Conservation (phyloP, 352 stramenopile genomes). For the Phytophthora agathidicida region DNA sequence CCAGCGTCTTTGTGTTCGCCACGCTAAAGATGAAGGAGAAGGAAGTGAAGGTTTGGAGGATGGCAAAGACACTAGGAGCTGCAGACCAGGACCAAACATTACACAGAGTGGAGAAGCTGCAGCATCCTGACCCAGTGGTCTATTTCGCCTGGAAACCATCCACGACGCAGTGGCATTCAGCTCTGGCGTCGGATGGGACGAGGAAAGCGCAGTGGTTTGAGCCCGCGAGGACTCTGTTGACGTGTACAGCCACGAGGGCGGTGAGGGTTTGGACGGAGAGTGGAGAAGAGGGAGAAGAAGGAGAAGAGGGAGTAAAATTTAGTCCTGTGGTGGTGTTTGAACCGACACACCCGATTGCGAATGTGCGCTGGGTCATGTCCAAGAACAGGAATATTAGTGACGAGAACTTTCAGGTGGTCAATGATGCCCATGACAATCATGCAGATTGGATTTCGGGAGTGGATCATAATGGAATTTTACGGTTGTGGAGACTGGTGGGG, state of each 20-base stretch:
- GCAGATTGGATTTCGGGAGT: conserved; percentile 82
- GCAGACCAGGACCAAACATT: conserved; percentile 22
- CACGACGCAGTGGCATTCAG: conserved; percentile 58
- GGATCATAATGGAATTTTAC: conserved; percentile 64
- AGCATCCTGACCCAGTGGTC: conserved; percentile 68
- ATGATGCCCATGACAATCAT: conserved; percentile 48
- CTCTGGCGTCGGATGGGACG: conserved; percentile 58
- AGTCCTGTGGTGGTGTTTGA: conserved; percentile 54
- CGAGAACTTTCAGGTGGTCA: conserved; percentile 65
- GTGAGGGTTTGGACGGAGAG: conserved; percentile 77
- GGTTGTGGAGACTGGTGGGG: conserved; percentile 68
- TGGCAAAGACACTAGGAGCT: conserved; percentile 27
- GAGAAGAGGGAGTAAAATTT: conserved; percentile 25
- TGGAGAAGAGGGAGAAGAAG: background rate
- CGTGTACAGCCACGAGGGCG: conserved; percentile 53
- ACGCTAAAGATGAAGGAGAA: conserved; percentile 41
- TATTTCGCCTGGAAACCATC: conserved; percentile 87
- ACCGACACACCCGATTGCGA: conserved; percentile 56
- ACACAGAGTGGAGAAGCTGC: conserved; percentile 44
- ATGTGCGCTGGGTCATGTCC: conserved; percentile 81
- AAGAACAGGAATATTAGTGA: conserved; percentile 85
- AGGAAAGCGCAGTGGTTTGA: conserved; percentile 78
- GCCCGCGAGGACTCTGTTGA: conserved; percentile 72
- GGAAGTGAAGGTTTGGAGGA: conserved; percentile 66
- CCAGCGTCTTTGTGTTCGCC: conserved; percentile 70